These are phyloP conservation scores for Magnusiomyces ingens DNA, from an alignment of 1,139 yeast genomes.

Conservation along the genomic window DNA sequence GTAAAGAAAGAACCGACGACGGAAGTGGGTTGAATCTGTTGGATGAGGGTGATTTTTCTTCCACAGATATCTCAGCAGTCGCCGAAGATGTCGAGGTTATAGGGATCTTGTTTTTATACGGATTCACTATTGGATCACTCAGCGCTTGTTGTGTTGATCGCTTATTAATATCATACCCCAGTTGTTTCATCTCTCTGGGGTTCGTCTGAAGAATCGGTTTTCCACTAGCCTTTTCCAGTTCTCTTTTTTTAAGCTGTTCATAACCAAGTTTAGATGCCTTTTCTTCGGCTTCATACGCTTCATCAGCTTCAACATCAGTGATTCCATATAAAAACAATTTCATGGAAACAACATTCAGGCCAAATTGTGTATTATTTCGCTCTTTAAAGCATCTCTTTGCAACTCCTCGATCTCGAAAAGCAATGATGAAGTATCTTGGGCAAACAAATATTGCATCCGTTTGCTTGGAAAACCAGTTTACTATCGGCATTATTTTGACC, in stretches of 20 bases:
- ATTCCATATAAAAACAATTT: constrained; percentile 9
- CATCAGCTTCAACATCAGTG: constrained; percentile 26
- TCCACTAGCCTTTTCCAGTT: no score
- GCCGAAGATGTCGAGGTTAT: neutral
- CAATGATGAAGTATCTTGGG: neutral
- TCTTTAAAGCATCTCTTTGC: neutral
- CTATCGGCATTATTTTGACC: neutral
- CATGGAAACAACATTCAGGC: neutral
- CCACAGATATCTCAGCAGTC: neutral
- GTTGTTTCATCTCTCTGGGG: no score
- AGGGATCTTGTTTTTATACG: no score
- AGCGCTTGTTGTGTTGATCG: no score
- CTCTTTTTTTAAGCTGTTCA: no score
- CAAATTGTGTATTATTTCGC: neutral
- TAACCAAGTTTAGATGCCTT: neutral
- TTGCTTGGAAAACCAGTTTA: neutral
- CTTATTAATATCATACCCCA: no score
- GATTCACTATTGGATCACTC: no score
- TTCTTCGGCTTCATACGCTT: constrained; percentile 1
- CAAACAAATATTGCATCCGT: neutral
- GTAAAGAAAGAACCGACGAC: constrained; percentile 33
- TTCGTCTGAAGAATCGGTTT: no score
- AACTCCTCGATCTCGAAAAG: neutral
- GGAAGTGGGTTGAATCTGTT: neutral
- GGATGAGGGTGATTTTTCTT: constrained; percentile 2